Base-by-base conservation (phyloP, 1,139 yeast species). In the Kurtzmaniella natalensis region DNA sequence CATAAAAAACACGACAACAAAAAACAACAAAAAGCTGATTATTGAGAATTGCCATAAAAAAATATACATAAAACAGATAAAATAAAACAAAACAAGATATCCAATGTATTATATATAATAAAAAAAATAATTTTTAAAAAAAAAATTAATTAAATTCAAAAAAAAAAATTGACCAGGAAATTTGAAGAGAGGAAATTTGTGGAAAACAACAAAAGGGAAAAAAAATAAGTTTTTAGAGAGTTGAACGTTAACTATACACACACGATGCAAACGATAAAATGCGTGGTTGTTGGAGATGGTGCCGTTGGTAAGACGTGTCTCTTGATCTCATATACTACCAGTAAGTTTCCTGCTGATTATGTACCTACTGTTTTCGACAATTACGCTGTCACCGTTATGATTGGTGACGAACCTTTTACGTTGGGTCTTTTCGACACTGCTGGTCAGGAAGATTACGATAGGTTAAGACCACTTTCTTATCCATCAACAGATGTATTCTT, bases 251-350 rank as follows among this genome's bases (percentile, higher is more conserved):
- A 17, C 14, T 8, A 21, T 9, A 21, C 14, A 27, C 26, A 14
- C 13, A 51, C 41, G 35, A 83, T 84, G 94, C 88, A 82, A 62
- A 83, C 94, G 43, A 82, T 87, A 64, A 88, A 88, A 65, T 88
- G 96, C 74, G 96, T 88, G 51, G 96, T 87, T 47, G 95, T 88
- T 38, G 96, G 96, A 44, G 96, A 88, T 68, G 96, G 96, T 82
- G 96, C 95, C 47, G 96, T 88, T 46, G 96, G 96, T 50, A 88
- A 78, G 72, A 86, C 95, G 14, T 86, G 95, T 65, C 76, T 88
- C 44, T 73, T 89, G 48, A 92, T 89, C 54, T 87, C 96, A 39
- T 85, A 85, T 59, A 85, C 95, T 37, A 83, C 94, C 37, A 81
- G 82, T 55, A 84, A 83, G 50, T 85, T 85, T 57, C 95, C 95